A percentile compares a stretch with the other conserved stretches of the same genome.
phyloP scores from a whole-genome alignment of 2,329 filamentous ascomycete species.

The Microascus cirrosus region DNA sequence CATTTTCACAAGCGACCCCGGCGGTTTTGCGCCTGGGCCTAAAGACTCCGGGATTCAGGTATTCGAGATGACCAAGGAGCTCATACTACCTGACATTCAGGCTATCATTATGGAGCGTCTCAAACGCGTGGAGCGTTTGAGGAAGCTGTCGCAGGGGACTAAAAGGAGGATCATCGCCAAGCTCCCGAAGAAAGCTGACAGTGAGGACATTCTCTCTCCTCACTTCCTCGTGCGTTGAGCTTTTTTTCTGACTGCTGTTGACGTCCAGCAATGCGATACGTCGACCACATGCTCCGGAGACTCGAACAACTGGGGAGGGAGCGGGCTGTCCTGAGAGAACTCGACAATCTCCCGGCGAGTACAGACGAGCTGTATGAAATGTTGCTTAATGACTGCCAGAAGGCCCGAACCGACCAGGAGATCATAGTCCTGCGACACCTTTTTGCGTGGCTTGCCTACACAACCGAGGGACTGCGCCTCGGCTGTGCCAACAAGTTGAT shows the following conservation, averaged over 20 bases:
- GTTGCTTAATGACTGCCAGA: conserved; percentile 14
- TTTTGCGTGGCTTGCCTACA: conserved; percentile 3
- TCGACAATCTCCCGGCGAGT: conserved; percentile 6
- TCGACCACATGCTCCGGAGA: conserved; percentile 19
- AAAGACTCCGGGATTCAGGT: neutral
- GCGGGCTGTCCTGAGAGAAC: conserved; percentile 15
- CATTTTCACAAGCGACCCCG: neutral
- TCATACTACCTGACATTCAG: conserved; percentile 15
- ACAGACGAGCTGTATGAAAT: conserved; percentile 14
- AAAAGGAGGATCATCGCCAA: conserved; percentile 17
- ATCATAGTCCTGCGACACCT: neutral
- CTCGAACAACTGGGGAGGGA: conserved; percentile 20
- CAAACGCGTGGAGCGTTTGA: conserved; percentile 12
- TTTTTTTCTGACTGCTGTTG: neutral
- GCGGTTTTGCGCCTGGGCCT: neutral
- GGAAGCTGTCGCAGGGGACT: conserved; percentile 15
- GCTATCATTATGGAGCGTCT: conserved; percentile 15
- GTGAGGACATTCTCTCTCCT: conserved; percentile 12
- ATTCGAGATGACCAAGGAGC: conserved; percentile 2
- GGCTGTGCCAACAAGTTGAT: neutral
- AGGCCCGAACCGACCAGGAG: conserved; percentile 7
- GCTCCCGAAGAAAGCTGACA: conserved; percentile 17
- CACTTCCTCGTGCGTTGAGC: neutral
- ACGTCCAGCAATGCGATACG: conserved; percentile 20
- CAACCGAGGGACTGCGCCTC: neutral